A percentile compares a stretch with the other conserved stretches of the same genome.
Conservation (phyloP, 805 yeast species). For the Candida railenensis region DNA sequence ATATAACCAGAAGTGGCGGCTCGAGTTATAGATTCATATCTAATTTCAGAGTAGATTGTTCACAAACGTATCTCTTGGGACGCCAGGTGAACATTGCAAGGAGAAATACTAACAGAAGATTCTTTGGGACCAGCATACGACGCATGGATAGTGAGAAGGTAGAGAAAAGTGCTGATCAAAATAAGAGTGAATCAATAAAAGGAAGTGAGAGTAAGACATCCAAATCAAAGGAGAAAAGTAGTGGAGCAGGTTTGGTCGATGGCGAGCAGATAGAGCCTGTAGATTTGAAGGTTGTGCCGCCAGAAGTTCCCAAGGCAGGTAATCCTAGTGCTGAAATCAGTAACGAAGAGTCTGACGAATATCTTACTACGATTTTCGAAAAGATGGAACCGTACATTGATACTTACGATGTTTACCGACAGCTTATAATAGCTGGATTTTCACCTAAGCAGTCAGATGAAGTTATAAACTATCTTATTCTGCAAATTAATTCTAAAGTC, state of each 20-base stretch:
- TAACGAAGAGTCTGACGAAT: slow-evolving; percentile 9
- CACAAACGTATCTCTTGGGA: background rate
- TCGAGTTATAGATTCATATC: background rate
- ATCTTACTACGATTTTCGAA: slow-evolving; percentile 58
- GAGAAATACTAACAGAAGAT: background rate
- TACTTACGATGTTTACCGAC: slow-evolving; percentile 52
- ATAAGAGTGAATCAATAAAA: background rate
- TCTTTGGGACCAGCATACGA: background rate
- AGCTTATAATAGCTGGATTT: slow-evolving; percentile 57
- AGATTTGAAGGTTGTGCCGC: background rate
- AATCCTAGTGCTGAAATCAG: background rate
- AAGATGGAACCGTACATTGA: slow-evolving; percentile 45
- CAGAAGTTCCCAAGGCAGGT: background rate
- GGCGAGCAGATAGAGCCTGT: background rate
- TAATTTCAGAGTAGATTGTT: background rate
- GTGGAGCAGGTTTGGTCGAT: background rate
- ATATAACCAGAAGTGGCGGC: background rate
- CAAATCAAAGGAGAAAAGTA: background rate
- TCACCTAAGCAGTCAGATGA: slow-evolving; percentile 59
- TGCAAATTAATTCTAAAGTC: slow-evolving; percentile 42
- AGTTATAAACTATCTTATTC: slow-evolving; percentile 48
- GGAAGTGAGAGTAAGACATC: background rate
- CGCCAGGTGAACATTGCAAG: background rate
- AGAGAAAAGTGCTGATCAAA: background rate
- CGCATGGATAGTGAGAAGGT: background rate